A percentile compares a stretch with the other conserved stretches of the same genome.
Evolutionary conservation across 495 filamentous ascomycete genomes (phyloP).

Genomic region (Aspergillus hancockii): DNA sequence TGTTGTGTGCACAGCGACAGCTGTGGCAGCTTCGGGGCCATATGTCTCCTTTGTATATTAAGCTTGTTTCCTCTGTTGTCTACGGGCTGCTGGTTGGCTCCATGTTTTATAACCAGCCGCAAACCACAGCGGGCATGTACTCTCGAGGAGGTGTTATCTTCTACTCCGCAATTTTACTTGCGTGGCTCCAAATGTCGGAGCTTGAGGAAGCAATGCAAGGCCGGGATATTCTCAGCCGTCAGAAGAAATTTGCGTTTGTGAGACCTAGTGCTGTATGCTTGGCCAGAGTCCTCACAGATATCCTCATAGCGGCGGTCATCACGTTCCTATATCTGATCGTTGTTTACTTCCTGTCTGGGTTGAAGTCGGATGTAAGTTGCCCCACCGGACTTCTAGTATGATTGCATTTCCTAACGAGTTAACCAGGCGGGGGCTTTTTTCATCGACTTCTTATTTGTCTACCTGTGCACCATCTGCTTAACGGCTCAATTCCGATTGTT

Average conservation of each 20-base stretch:
- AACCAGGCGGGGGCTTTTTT: conserved; percentile 50
- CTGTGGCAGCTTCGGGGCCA: conserved; percentile 49
- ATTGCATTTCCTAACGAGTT: neutral
- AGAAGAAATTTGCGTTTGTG: conserved; percentile 77
- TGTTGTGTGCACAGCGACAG: conserved; percentile 62
- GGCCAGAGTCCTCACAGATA: conserved; percentile 68
- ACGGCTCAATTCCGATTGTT: conserved; percentile 47
- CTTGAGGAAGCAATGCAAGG: conserved; percentile 69
- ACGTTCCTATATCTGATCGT: conserved; percentile 69
- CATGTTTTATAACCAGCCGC: conserved; percentile 38
- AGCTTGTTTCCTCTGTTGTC: conserved; percentile 34
- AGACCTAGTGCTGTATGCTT: conserved; percentile 73
- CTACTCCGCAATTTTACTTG: conserved; percentile 75
- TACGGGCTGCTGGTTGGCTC: conserved; percentile 38
- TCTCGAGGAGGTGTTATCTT: conserved; percentile 57
- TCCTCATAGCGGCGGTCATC: conserved; percentile 63
- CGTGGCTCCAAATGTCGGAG: conserved; percentile 76
- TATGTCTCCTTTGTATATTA: conserved; percentile 34
- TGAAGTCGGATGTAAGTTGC: conserved; percentile 42
- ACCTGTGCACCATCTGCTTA: conserved; percentile 54
- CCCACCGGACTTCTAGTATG: neutral
- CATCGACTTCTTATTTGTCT: conserved; percentile 56
- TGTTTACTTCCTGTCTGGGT: conserved; percentile 65
- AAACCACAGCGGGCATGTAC: conserved; percentile 51
- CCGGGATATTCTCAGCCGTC: conserved; percentile 73